phyloP scores from a whole-genome alignment of 441 rosid species.

The Euphorbia schlechtendalii region DNA sequence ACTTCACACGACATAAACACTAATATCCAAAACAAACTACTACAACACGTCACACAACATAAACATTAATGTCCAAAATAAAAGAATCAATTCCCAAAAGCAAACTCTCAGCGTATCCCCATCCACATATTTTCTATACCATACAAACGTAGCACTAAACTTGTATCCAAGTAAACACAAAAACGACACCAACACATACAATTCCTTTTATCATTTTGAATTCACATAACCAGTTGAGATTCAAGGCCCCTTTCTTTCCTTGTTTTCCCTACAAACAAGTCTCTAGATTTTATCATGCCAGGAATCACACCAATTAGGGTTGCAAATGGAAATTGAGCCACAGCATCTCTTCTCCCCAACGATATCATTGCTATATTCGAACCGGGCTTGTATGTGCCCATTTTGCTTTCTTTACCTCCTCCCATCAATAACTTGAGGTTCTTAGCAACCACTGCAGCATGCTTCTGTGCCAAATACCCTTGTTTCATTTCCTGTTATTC shows the following conservation, averaged over 20 bases:
- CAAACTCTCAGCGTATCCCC: too few relatives aligned
- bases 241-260: conserved; percentile 61
- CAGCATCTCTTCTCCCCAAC: conserved; percentile 68
- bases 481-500: conserved; percentile 65
- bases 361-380: conserved; percentile 58
- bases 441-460: conserved; percentile 53
- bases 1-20: too few relatives aligned
- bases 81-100: too few relatives aligned
- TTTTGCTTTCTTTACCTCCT: conserved; percentile 43
- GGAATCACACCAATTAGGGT: conserved; percentile 63
- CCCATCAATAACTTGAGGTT: conserved; percentile 61
- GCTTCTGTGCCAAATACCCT: conserved; percentile 65
- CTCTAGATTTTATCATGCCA: conserved; percentile 70
- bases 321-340: conserved; percentile 75
- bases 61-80: too few relatives aligned
- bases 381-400: conserved; percentile 50
- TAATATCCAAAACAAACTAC: too few relatives aligned
- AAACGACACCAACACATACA: too few relatives aligned
- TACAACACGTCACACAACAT: too few relatives aligned
- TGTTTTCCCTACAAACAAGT: conserved; percentile 72
- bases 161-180: too few relatives aligned
- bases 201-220: not conserved
- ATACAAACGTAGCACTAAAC: too few relatives aligned
- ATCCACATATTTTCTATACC: too few relatives aligned
- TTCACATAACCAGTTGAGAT: conserved; percentile 15